A percentile compares a stretch with the other conserved stretches of the same genome.
Evolutionary conservation across 176 grass and related monocot genomes (phyloP).

Genomic region (Tillandsia leiboldiana): DNA sequence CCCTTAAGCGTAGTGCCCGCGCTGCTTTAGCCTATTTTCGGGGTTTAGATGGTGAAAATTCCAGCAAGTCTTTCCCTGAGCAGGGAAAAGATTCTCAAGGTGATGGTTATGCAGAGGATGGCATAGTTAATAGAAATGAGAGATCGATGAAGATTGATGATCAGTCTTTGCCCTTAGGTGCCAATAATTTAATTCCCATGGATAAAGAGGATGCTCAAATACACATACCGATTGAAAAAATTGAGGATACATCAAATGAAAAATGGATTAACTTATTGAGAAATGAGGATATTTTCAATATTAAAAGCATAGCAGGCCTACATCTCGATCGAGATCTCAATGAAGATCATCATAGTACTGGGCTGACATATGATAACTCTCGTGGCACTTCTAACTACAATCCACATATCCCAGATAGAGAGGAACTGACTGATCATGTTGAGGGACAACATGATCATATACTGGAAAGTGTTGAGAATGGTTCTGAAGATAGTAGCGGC

Average conservation of each 20-base stretch:
- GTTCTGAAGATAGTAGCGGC: constrained; percentile 21
- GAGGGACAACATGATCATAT: constrained; percentile 14
- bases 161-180: not conserved
- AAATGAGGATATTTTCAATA: not conserved
- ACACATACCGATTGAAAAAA: constrained; percentile 11
- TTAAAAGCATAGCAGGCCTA: not conserved
- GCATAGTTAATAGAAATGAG: not conserved
- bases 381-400: constrained; percentile 9
- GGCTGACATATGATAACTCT: not conserved
- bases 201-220: constrained; percentile 20
- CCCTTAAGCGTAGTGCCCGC: constrained; percentile 59
- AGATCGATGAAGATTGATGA: not conserved
- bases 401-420: constrained; percentile 9
- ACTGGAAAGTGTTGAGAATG: constrained; percentile 2
- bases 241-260: constrained; percentile 8
- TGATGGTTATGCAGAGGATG: constrained; percentile 30
- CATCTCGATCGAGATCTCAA: constrained; percentile 18
- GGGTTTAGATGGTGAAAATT: constrained; percentile 23
- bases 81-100: constrained; percentile 26
- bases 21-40: constrained; percentile 70
- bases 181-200: constrained; percentile 2
- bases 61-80: constrained; percentile 24
- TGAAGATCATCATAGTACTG: not conserved
- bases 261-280: constrained; percentile 14
- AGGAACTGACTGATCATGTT: constrained; percentile 13